Conservation (phyloP, 1,139 yeast species). For the Fermentozyma sake region DNA sequence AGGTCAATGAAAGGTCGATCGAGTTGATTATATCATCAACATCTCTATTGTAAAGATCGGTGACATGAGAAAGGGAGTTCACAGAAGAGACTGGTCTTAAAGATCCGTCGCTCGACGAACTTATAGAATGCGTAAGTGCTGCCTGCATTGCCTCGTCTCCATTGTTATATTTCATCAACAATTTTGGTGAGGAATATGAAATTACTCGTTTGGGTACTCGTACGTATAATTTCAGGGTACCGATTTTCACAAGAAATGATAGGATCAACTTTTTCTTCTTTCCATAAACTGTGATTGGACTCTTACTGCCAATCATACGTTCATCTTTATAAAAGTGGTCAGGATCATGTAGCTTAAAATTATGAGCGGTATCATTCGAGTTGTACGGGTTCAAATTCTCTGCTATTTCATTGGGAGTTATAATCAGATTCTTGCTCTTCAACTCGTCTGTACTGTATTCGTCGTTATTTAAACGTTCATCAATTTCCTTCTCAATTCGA, state of each 20-base stretch:
- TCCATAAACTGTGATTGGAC: slow-evolving; percentile 24
- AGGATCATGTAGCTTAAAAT: slow-evolving; percentile 7
- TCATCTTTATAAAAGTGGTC: slow-evolving; percentile 15
- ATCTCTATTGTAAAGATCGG: slow-evolving; percentile 29
- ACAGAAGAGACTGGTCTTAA: slow-evolving; percentile 15
- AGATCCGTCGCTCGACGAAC: slow-evolving; percentile 1
- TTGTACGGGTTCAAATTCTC: slow-evolving; percentile 3
- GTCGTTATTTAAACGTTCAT: slow-evolving; percentile 22
- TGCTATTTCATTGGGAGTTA: slow-evolving; percentile 9
- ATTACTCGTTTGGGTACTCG: slow-evolving; percentile 31
- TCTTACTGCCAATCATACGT: slow-evolving; percentile 26
- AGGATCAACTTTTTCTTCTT: slow-evolving; percentile 38
- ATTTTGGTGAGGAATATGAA: slow-evolving; percentile 37
- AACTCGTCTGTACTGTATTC: slow-evolving; percentile 28
- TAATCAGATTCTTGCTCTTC: slow-evolving; percentile 29
- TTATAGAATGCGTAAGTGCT: neutral
- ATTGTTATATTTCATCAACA: slow-evolving; percentile 35
- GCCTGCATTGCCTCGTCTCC: slow-evolving; percentile 8
- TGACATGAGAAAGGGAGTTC: slow-evolving; percentile 17
- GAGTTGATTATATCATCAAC: slow-evolving; percentile 20
- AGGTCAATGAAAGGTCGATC: slow-evolving; percentile 24
- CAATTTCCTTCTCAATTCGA: slow-evolving; percentile 35
- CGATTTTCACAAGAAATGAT: slow-evolving; percentile 31
- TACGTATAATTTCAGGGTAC: slow-evolving; percentile 31
- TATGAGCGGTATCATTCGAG: slow-evolving; percentile 2